phyloP scores from a whole-genome alignment of 176 grass and related monocot species.

The Avena insularis region DNA sequence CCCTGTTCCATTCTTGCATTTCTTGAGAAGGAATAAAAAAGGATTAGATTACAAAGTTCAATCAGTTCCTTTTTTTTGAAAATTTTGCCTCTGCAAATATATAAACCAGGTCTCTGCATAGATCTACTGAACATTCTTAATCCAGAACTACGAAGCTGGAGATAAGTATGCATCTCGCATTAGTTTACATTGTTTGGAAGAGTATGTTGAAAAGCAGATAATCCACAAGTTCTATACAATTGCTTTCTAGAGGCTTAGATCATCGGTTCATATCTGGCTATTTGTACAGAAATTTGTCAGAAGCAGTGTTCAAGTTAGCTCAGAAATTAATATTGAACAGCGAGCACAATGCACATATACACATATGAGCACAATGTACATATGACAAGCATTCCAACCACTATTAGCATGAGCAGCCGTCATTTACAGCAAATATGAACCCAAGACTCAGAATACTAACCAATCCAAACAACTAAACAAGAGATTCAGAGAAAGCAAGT shows the following conservation, averaged over 20 bases:
- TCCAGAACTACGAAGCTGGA: neutral
- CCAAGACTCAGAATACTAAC: too few relatives aligned
- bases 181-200: constrained; percentile 6
- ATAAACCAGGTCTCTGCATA: neutral
- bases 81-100: neutral
- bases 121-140: neutral
- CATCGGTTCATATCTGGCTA: neutral
- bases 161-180: neutral
- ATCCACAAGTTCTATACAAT: neutral
- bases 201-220: neutral
- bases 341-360: neutral
- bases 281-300: neutral
- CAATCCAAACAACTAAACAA: too few relatives aligned
- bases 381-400: neutral
- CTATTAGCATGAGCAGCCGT: neutral
- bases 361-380: neutral
- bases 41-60: neutral
- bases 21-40: neutral
- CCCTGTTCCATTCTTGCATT: neutral
- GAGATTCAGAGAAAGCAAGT: too few relatives aligned
- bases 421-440: neutral
- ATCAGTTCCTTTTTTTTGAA: neutral
- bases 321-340: neutral
- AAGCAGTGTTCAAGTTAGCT: neutral
- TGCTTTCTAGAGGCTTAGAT: neutral